These are phyloP conservation scores for Suhomyces canberraensis DNA, from an alignment of 805 yeast genomes.

Conservation along the genomic window DNA sequence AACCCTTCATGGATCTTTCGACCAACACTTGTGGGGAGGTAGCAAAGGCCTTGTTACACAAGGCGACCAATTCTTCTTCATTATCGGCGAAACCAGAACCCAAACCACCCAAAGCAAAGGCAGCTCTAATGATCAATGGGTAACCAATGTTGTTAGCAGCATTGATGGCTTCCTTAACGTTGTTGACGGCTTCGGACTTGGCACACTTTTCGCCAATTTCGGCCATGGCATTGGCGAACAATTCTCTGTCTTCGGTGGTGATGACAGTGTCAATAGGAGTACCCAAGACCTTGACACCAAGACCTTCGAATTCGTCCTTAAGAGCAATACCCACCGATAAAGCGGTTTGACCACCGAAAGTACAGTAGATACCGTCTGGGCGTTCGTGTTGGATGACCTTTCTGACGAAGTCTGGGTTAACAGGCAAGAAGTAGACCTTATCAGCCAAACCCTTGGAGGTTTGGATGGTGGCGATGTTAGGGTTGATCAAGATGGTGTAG, in stretches of 20 bases:
- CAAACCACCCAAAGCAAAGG: conserved; percentile 94
- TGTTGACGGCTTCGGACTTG: conserved; percentile 78
- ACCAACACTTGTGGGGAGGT: conserved; percentile 94
- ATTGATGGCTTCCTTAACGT: conserved; percentile 73
- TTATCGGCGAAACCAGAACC: conserved; percentile 97
- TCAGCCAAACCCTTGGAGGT: conserved; percentile 98
- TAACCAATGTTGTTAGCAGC: conserved; percentile 87
- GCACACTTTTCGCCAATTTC: conserved; percentile 97
- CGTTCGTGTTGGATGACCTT: conserved; percentile 92
- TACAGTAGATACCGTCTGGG: conserved; percentile 95
- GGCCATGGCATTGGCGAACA: conserved; percentile 91
- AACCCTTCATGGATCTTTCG: conserved; percentile 96
- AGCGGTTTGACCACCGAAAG: conserved; percentile 99
- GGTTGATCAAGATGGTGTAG: conserved; percentile 92
- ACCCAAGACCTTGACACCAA: conserved; percentile 95
- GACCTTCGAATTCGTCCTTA: conserved; percentile 88
- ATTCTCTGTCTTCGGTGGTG: conserved; percentile 97
- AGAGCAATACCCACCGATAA: conserved; percentile 91
- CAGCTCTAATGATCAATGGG: conserved; percentile 97
- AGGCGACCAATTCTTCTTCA: conserved; percentile 73
- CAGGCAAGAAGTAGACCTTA: conserved; percentile 97
- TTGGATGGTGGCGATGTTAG: conserved; percentile 97
- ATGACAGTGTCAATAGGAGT: conserved; percentile 94
- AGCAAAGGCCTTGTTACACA: conserved; percentile 91
- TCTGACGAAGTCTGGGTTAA: conserved; percentile 92